phyloP scores from a whole-genome alignment of 306 rosid species.

The Carpinus viminea region DNA sequence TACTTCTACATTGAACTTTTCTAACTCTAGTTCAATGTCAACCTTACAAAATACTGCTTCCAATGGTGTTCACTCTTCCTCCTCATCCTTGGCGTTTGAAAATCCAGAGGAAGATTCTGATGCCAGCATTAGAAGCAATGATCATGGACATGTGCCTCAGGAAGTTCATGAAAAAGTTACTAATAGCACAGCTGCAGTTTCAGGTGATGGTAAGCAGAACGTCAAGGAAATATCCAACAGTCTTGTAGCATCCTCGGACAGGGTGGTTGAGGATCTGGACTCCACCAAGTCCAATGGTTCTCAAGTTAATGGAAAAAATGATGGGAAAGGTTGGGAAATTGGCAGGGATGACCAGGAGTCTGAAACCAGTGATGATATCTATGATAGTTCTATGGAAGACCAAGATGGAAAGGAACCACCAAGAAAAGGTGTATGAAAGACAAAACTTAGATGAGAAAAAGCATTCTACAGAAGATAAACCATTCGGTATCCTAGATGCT shows the following conservation, averaged over 20 bases:
- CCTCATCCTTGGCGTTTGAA: slow-evolving; percentile 37
- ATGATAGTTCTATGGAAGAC: slow-evolving; percentile 36
- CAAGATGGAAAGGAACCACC: slow-evolving; percentile 27
- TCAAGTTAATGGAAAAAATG: slow-evolving; percentile 25
- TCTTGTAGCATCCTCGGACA: slow-evolving; percentile 28
- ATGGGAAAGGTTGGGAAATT: slow-evolving; percentile 35
- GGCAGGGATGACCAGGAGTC: slow-evolving; percentile 33
- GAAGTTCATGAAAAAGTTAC: slow-evolving; percentile 34
- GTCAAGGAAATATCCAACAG: slow-evolving; percentile 15
- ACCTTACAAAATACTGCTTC: slow-evolving; percentile 35
- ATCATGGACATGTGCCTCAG: slow-evolving; percentile 30
- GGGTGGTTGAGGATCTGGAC: slow-evolving; percentile 25
- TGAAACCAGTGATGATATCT: slow-evolving; percentile 29
- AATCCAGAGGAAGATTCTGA: slow-evolving; percentile 40
- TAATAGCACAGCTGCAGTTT: slow-evolving; percentile 15
- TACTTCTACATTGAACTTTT: slow-evolving; percentile 40
- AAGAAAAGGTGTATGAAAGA: slow-evolving; percentile 29
- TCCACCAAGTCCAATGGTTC: slow-evolving; percentile 16
- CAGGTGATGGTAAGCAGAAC: slow-evolving; percentile 27
- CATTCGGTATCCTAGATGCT: slow-evolving; percentile 28
- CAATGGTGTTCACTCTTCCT: slow-evolving; percentile 45
- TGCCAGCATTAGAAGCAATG: slow-evolving; percentile 39
- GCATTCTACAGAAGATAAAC: slow-evolving; percentile 43
- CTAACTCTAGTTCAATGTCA: slow-evolving; percentile 38
- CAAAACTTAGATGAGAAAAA: slow-evolving; percentile 35